Base-by-base conservation (phyloP, 2,329 filamentous ascomycete genomes). In the Aspergillus sp. region DNA sequence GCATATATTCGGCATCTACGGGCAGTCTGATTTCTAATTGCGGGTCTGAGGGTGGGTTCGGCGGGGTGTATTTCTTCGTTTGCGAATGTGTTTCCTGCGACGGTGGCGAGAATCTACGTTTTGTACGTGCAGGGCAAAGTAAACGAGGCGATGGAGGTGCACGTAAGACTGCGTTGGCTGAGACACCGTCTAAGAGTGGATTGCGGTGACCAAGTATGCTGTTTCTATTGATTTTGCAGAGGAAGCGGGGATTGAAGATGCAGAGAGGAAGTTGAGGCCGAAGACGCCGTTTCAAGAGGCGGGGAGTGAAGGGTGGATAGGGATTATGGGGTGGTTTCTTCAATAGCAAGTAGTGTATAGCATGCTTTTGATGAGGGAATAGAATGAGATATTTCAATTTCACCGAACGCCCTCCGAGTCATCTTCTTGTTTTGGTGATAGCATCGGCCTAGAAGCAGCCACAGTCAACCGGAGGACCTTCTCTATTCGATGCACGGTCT, bases 1-100 rank as follows among this genome's bases (percentile, higher is more conserved):
- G 0, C 70, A 76, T 5, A 61, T 72, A 7, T 89, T 89, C 57
- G 77, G 82, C 3, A 77, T 80, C 1, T 88, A 80, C 54, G 84
- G 83, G 1, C 84, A 88, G 66, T 81, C 79, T 2, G 86, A 90
- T 57, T 89, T 86, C 64, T 89, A 33, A 67, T 82, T 27, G 76
- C 73, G 1, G 78, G 76, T 0, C 54, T 82, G 7, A 69, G 71
- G 2, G 69, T 72, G 7, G 78, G 78, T 1, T 72, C 68, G 32
- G 72, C 72, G 2, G 78, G 78, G 1, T 79, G 76, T 48, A 78
- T 81, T 31, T 72, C 76, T 2, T 77, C 74, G 0, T 81, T 81
- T 52, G 75, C 72, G 29, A 81, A 80, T 48, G 67, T 79, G 1
- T 78, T 78, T 46, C 77, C 77, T 1, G 76, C 74, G 58, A 72